Conservation (phyloP, 75 land plant species). For the Sequoia sempervirens region DNA sequence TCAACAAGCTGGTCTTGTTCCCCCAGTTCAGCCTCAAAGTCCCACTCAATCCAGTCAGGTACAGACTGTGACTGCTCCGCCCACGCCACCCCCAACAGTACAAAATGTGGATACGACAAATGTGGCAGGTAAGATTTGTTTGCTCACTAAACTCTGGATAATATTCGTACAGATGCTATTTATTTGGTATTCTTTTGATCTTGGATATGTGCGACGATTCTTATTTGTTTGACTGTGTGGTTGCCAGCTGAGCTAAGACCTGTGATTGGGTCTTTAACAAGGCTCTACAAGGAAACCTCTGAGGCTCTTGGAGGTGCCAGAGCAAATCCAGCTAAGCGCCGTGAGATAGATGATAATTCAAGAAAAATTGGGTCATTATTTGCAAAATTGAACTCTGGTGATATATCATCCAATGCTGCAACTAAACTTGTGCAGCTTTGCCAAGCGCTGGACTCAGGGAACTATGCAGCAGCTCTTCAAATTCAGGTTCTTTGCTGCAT, state of each 20-base stretch:
- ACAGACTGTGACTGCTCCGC: conserved; percentile 38
- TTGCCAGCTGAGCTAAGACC: conserved; percentile 77
- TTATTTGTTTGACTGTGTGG: background rate
- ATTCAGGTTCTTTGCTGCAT: conserved; percentile 58
- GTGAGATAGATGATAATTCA: conserved; percentile 94
- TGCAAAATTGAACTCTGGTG: conserved; percentile 79
- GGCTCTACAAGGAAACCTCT: conserved; percentile 80
- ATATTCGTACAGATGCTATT: background rate
- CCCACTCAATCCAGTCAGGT: conserved; percentile 29
- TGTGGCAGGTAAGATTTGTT: conserved; percentile 63
- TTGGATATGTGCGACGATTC: conserved; percentile 6
- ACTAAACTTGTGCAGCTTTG: conserved; percentile 82
- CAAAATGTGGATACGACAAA: conserved; percentile 90
- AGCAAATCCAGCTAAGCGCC: conserved; percentile 66
- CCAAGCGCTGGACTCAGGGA: conserved; percentile 68
- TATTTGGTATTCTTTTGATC: background rate
- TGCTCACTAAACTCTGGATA: background rate
- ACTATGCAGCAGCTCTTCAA: conserved; percentile 66
- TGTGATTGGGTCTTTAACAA: conserved; percentile 67
- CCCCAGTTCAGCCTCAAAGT: conserved; percentile 45
- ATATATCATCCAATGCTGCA: conserved; percentile 83
- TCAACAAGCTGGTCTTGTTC: conserved; percentile 31
- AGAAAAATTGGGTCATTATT: conserved; percentile 85
- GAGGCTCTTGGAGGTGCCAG: conserved; percentile 70
- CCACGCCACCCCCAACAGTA: conserved; percentile 76